These are phyloP conservation scores for Acorus calamus DNA, from an alignment of 106 monocot genomes.

Conservation along the genomic window DNA sequence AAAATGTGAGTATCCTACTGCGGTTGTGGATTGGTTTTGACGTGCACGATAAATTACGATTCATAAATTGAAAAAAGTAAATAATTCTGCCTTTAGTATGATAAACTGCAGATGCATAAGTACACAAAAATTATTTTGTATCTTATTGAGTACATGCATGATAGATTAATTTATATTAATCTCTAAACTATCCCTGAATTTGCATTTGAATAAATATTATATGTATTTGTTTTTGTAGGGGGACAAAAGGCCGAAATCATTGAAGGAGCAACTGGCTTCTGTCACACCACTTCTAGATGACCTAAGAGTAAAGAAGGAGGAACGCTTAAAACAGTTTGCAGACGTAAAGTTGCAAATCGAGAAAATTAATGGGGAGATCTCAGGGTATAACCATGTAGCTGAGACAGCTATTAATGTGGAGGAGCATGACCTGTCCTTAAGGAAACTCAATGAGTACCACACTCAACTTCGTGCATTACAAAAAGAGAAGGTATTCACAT, in stretches of 20 bases:
- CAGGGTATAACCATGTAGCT: slow-evolving; percentile 16
- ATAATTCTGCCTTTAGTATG: too few relatives aligned
- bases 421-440: slow-evolving; percentile 49
- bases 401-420: slow-evolving; percentile 14
- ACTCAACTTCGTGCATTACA: slow-evolving; percentile 38
- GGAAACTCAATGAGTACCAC: slow-evolving; percentile 46
- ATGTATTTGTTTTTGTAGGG: slow-evolving; percentile 26
- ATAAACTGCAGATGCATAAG: too few relatives aligned
- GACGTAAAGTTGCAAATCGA: slow-evolving; percentile 58
- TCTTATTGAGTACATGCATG: too few relatives aligned
- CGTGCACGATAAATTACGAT: too few relatives aligned
- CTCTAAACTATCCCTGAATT: too few relatives aligned
- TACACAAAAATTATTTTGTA: too few relatives aligned
- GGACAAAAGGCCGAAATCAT: slow-evolving; percentile 31
- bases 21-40: too few relatives aligned
- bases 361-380: slow-evolving; percentile 57
- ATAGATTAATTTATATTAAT: too few relatives aligned
- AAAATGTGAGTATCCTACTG: too few relatives aligned
- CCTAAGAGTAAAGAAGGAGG: slow-evolving; percentile 49
- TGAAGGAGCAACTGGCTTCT: slow-evolving; percentile 65
- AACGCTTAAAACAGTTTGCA: slow-evolving; percentile 55
- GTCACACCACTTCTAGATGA: slow-evolving; percentile 56
- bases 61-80: too few relatives aligned
- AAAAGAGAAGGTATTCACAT: slow-evolving; percentile 52
- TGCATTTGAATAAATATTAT: too few relatives aligned